Conservation (phyloP, 108 stramenopile species). For the Nitzschia sp. region DNA sequence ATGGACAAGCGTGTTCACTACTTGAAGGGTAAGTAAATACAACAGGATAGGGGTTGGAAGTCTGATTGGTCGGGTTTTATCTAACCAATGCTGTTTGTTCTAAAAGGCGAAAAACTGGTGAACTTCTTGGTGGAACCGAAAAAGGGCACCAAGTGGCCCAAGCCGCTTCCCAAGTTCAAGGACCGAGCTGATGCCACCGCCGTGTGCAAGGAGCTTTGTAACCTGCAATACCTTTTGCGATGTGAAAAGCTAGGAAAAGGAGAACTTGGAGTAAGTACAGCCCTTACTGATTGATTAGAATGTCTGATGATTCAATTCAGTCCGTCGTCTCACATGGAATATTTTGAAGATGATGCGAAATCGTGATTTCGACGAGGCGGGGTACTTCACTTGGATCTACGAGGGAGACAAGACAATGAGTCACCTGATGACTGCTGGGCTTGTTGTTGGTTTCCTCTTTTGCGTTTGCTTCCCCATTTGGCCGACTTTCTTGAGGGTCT, state of each 20-base stretch:
- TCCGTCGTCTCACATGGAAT: not conserved
- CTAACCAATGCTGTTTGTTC: not conserved
- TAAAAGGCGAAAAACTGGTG: conserved; percentile 91
- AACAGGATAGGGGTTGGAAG: not conserved
- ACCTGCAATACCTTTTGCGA: conserved; percentile 87
- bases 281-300: not conserved
- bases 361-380: conserved; percentile 89
- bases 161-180: conserved; percentile 80
- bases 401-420: conserved; percentile 93
- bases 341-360: conserved; percentile 63
- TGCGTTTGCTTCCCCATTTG: conserved; percentile 98
- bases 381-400: conserved; percentile 97
- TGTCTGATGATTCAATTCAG: not conserved
- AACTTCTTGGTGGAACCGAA: conserved; percentile 92
- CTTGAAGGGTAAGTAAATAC: conserved; percentile 85
- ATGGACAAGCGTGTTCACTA: conserved; percentile 97
- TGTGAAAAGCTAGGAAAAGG: conserved; percentile 92
- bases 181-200: conserved; percentile 82
- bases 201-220: conserved; percentile 85
- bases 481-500: conserved; percentile 95
- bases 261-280: conserved; percentile 74
- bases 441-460: conserved; percentile 92
- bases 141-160: conserved; percentile 90
- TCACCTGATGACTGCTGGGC: conserved; percentile 89
- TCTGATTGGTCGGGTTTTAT: not conserved